These are phyloP conservation scores for Sherardia arvensis DNA, from an alignment of 257 asterid species.

Conservation along the genomic window DNA sequence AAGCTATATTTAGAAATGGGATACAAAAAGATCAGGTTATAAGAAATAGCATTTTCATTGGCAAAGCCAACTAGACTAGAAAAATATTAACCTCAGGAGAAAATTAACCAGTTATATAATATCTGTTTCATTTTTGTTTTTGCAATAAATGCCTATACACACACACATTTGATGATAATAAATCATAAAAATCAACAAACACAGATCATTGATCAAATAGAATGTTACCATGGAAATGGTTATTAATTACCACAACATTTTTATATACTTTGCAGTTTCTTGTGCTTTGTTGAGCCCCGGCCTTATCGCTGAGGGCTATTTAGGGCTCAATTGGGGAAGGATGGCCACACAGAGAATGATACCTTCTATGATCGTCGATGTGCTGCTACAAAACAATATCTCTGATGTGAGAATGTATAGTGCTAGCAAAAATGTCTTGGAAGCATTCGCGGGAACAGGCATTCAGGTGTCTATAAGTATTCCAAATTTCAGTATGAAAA, in stretches of 20 bases:
- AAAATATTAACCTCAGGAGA: too few relatives aligned
- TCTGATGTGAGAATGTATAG: conserved; percentile 1
- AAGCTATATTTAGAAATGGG: not conserved
- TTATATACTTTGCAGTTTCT: not conserved
- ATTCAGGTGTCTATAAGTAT: not conserved
- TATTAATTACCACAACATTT: too few relatives aligned
- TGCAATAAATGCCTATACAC: too few relatives aligned
- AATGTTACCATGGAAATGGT: not conserved
- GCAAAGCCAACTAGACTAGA: too few relatives aligned
- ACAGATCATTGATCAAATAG: too few relatives aligned
- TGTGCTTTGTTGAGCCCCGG: not conserved
- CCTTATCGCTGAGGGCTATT: not conserved
- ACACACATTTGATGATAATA: too few relatives aligned
- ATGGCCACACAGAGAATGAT: conserved; percentile 8
- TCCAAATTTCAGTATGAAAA: not conserved
- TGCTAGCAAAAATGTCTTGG: conserved; percentile 3
- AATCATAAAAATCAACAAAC: too few relatives aligned
- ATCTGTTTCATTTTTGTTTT: too few relatives aligned
- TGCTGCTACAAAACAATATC: conserved; percentile 9
- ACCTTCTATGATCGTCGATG: conserved; percentile 18
- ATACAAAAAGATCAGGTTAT: too few relatives aligned
- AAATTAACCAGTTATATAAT: too few relatives aligned
- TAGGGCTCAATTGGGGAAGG: conserved; percentile 19
- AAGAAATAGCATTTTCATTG: too few relatives aligned
- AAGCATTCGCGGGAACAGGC: not conserved